Evolutionary conservation across 73 alveolate species (phyloP).

Genomic region (Breviolum minutum): DNA sequence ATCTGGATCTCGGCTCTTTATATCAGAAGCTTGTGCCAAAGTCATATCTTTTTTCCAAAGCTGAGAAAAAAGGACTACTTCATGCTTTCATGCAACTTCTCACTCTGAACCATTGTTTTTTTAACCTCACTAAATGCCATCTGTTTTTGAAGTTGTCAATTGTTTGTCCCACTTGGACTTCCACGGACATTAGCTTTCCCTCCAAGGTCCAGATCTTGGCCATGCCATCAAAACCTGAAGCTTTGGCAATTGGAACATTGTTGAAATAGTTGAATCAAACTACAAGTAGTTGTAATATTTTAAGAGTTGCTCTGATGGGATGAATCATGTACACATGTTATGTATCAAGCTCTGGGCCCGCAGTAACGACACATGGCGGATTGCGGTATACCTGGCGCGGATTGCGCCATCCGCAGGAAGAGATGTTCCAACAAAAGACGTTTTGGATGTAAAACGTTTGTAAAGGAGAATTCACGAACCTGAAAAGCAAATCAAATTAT

Average conservation of each 20-base stretch:
- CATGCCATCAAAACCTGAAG: conserved; percentile 81
- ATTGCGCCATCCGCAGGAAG: neutral
- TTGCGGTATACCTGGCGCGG: conserved; percentile 51
- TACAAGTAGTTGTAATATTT: too few species aligned
- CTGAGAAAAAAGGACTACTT: neutral
- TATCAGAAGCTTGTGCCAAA: too few species aligned
- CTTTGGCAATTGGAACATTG: neutral
- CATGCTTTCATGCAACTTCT: too few species aligned
- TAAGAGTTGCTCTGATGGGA: too few species aligned
- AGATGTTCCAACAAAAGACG: neutral
- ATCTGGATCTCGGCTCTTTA: too few species aligned
- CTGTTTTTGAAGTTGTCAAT: neutral
- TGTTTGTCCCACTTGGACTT: neutral
- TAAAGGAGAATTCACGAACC: neutral
- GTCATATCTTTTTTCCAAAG: neutral
- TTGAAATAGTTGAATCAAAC: too few species aligned
- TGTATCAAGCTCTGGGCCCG: conserved; percentile 8
- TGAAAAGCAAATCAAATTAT: too few species aligned
- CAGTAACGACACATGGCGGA: conserved; percentile 76
- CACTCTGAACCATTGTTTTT: too few species aligned
- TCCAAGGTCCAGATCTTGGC: conserved; percentile 83
- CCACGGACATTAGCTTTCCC: conserved; percentile 49
- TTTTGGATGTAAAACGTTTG: neutral
- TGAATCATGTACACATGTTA: too few species aligned
- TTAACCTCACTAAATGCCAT: neutral